Percentiles rank a stretch among this genome's conserved stretches.
phyloP scores from a whole-genome alignment of 495 filamentous ascomycete genomes.

The Xylaria palmicola region DNA sequence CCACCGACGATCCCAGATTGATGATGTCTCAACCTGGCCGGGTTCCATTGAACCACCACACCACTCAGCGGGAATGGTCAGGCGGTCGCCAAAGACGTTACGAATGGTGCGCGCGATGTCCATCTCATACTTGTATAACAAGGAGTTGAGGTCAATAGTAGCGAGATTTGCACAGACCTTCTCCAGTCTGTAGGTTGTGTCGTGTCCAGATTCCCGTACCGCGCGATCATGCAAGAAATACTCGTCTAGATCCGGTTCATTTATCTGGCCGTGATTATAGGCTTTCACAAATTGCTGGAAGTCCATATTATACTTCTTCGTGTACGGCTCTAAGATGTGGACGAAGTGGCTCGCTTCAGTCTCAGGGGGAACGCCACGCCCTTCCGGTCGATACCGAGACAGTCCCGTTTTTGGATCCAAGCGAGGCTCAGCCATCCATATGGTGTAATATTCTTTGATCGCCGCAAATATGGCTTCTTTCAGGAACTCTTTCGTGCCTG shows the following conservation, averaged over 20 bases:
- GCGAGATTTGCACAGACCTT: constrained; percentile 82
- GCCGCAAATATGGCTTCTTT: constrained; percentile 76
- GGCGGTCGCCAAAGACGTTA: constrained; percentile 72
- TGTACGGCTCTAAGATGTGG: constrained; percentile 83
- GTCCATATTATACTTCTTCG: constrained; percentile 75
- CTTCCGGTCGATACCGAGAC: constrained; percentile 84
- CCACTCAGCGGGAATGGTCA: constrained; percentile 78
- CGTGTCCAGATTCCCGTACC: constrained; percentile 94
- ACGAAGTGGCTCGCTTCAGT: constrained; percentile 86
- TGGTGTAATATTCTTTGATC: constrained; percentile 93
- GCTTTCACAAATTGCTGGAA: constrained; percentile 80
- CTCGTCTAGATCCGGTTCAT: constrained; percentile 85
- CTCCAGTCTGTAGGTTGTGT: constrained; percentile 91
- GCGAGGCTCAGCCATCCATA: constrained; percentile 82
- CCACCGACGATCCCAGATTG: constrained; percentile 83
- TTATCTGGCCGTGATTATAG: constrained; percentile 76
- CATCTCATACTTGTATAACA: constrained; percentile 92
- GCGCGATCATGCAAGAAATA: constrained; percentile 96
- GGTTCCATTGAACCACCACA: constrained; percentile 57
- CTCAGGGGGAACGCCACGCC: constrained; percentile 90
- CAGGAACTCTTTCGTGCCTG: constrained; percentile 74
- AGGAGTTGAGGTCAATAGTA: constrained; percentile 89
- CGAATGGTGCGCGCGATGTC: constrained; percentile 86
- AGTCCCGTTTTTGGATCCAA: constrained; percentile 79
- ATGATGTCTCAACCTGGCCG: constrained; percentile 70